Conservation (phyloP, 2,329 filamentous ascomycete species). For the Rhynchosporium secalis region DNA sequence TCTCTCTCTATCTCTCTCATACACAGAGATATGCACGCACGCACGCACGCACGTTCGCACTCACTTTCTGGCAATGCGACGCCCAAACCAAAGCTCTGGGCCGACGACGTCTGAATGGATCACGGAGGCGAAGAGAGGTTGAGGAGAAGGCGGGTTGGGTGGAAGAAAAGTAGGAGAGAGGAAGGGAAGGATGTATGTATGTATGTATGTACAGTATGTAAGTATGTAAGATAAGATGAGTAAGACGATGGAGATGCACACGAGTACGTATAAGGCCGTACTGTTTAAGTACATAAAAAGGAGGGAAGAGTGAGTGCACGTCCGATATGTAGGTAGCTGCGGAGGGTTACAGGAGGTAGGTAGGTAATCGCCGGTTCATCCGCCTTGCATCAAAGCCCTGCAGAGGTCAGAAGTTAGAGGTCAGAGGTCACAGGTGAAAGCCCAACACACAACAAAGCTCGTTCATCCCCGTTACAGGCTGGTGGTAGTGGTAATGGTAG, state of each 20-base stretch:
- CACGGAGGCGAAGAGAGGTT: slow-evolving; percentile 3
- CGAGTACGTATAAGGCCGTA: neutral
- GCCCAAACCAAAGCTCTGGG: slow-evolving; percentile 5
- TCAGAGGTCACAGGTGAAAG: too few relatives aligned
- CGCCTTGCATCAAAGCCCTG: neutral
- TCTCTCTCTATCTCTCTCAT: neutral
- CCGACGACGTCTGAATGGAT: slow-evolving; percentile 5
- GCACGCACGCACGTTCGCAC: neutral
- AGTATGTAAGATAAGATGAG: slow-evolving; percentile 12
- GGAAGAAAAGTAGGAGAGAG: neutral
- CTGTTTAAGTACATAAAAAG: slow-evolving; percentile 4
- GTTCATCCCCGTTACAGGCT: too few relatives aligned
- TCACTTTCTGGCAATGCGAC: slow-evolving; percentile 5
- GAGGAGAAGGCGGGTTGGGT: neutral
- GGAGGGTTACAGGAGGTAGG: too few relatives aligned
- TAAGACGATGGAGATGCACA: neutral
- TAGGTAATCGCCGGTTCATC: slow-evolving; percentile 20
- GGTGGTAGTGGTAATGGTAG: too few relatives aligned
- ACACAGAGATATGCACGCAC: slow-evolving; percentile 10
- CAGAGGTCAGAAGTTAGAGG: too few relatives aligned
- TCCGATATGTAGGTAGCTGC: neutral
- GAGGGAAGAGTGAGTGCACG: too few relatives aligned
- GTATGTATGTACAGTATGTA: neutral
- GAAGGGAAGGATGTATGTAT: neutral
- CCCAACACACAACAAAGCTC: too few relatives aligned